These are phyloP conservation scores for Penicillium sp. DNA, from an alignment of 2,329 filamentous ascomycete genomes.

Conservation along the genomic window DNA sequence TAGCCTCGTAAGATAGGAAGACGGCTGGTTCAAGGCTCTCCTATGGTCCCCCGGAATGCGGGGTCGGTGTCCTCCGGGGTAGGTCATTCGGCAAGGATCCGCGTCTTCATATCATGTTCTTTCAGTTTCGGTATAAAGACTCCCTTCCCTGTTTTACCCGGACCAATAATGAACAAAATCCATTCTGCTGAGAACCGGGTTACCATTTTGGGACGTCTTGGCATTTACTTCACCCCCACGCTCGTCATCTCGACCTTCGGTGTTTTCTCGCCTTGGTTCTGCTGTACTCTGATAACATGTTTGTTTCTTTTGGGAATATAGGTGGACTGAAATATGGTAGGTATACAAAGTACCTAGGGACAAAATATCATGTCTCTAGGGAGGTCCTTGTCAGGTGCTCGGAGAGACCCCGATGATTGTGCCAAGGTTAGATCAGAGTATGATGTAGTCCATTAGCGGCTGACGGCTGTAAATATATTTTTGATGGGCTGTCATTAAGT, in stretches of 20 bases:
- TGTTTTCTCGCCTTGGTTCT: neutral
- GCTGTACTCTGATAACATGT: neutral
- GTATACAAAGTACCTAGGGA: neutral
- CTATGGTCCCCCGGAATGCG: neutral
- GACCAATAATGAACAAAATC: neutral
- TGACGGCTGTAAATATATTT: neutral
- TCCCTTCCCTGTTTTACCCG: neutral
- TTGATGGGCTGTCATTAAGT: neutral
- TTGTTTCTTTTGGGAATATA: neutral
- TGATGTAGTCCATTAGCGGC: neutral
- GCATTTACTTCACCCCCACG: constrained; percentile 4
- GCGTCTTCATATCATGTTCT: neutral
- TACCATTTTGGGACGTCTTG: neutral
- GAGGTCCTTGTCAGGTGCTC: neutral
- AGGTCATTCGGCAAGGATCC: neutral
- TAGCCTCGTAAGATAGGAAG: neutral
- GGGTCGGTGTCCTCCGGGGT: neutral
- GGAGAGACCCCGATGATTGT: neutral
- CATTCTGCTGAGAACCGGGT: neutral
- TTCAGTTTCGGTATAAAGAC: neutral
- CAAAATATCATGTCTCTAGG: neutral
- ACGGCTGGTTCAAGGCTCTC: neutral
- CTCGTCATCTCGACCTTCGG: neutral
- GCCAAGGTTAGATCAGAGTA: neutral
- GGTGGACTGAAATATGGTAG: neutral